These are phyloP conservation scores for Lyophyllum atratum DNA, from an alignment of 768 basidiomycete genomes.

Conservation along the genomic window DNA sequence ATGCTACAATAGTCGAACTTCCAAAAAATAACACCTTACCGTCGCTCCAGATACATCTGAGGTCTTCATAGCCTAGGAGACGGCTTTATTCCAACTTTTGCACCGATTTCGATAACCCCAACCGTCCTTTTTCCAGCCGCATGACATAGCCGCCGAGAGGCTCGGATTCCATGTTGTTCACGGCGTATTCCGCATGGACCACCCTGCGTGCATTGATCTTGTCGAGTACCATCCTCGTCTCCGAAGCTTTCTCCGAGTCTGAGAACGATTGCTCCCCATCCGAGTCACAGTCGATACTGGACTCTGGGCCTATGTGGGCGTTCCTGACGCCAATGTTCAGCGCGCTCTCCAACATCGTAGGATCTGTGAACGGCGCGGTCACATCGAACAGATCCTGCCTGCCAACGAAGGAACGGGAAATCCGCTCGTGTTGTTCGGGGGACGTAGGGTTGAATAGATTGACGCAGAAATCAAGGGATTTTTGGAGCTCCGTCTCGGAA, in stretches of 20 bases:
- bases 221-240: slow-evolving; percentile 57
- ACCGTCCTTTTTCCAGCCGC: slow-evolving; percentile 50
- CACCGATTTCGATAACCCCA: slow-evolving; percentile 48
- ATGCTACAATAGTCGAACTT: background rate
- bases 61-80: background rate
- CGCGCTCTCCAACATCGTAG: slow-evolving; percentile 38
- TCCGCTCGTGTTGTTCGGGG: slow-evolving; percentile 56
- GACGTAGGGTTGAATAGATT: slow-evolving; percentile 71
- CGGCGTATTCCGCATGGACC: slow-evolving; percentile 65
- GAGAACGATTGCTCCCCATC: slow-evolving; percentile 25
- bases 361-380: slow-evolving; percentile 47
- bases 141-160: slow-evolving; percentile 60
- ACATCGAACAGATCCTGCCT: slow-evolving; percentile 54
- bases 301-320: slow-evolving; percentile 1
- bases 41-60: background rate
- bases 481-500: slow-evolving; percentile 73
- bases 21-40: background rate
- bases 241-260: slow-evolving; percentile 37
- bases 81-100: background rate
- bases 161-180: slow-evolving; percentile 72
- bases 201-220: slow-evolving; percentile 73
- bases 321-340: slow-evolving; percentile 24
- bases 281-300: slow-evolving; percentile 15
- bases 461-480: slow-evolving; percentile 76
- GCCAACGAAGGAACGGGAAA: slow-evolving; percentile 28